Evolutionary conservation across 805 yeast genomes (phyloP).

Genomic region (Candida takata): DNA sequence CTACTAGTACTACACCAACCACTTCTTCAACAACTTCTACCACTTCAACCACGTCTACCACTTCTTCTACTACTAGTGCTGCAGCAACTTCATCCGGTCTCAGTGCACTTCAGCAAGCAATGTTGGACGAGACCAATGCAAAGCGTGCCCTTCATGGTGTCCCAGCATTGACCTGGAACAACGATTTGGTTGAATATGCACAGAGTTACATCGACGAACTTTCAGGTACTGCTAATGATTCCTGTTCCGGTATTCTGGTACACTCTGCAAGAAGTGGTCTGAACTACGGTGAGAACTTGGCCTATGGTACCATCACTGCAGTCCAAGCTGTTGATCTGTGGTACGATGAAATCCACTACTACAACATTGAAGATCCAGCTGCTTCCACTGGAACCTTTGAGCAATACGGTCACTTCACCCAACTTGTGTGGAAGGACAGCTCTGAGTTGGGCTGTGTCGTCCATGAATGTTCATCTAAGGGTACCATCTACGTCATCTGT

Average conservation of each 20-base stretch:
- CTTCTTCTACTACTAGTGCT: conserved; percentile 13
- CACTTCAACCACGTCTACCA: conserved; percentile 13
- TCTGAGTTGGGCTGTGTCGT: conserved; percentile 58
- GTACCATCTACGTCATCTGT: conserved; percentile 58
- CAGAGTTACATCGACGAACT: conserved; percentile 38
- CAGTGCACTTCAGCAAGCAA: conserved; percentile 29
- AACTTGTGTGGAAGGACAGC: conserved; percentile 61
- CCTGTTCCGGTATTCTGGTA: conserved; percentile 52
- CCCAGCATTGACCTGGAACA: conserved; percentile 42
- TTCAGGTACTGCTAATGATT: conserved; percentile 33
- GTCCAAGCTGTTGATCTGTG: conserved; percentile 54
- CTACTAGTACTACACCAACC: conserved; percentile 8
- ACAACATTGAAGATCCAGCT: conserved; percentile 44
- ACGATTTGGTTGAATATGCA: conserved; percentile 40
- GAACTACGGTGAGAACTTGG: conserved; percentile 69
- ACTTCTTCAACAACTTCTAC: conserved; percentile 11
- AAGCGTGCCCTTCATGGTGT: conserved; percentile 43
- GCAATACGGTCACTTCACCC: conserved; percentile 70
- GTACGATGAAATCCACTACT: conserved; percentile 58
- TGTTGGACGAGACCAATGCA: conserved; percentile 44
- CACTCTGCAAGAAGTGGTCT: conserved; percentile 51
- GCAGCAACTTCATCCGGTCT: conserved; percentile 17
- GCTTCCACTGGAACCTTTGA: conserved; percentile 35
- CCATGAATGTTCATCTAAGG: conserved; percentile 11
- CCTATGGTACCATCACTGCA: conserved; percentile 46